Conservation (phyloP, 805 yeast species). For the Candida manassasensis region DNA sequence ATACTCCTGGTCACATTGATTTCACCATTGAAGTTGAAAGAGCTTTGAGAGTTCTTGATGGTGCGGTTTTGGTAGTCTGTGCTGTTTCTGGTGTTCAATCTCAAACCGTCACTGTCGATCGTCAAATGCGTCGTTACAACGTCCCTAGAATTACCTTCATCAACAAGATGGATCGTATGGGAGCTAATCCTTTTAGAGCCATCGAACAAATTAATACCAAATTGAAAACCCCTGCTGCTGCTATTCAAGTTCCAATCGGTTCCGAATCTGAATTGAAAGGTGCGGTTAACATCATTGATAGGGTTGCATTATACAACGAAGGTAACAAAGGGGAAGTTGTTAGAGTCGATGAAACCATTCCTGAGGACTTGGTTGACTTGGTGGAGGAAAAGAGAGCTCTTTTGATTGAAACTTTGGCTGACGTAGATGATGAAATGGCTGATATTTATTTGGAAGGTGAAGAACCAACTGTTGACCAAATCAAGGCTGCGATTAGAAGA, state of each 20-base stretch:
- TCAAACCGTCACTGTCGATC: slow-evolving; percentile 96
- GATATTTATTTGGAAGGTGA: slow-evolving; percentile 87
- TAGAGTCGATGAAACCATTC: slow-evolving; percentile 56
- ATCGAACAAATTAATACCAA: slow-evolving; percentile 86
- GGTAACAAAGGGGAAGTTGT: slow-evolving; percentile 86
- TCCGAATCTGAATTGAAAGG: slow-evolving; percentile 82
- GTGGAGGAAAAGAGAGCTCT: slow-evolving; percentile 86
- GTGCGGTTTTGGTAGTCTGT: slow-evolving; percentile 97
- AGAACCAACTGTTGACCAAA: slow-evolving; percentile 80
- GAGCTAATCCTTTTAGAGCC: slow-evolving; percentile 94
- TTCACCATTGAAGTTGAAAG: slow-evolving; percentile 98
- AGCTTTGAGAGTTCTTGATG: slow-evolving; percentile 95
- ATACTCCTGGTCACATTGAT: slow-evolving; percentile 98
- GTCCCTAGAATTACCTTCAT: slow-evolving; percentile 95
- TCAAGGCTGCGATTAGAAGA: slow-evolving; percentile 85
- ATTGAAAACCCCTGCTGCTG: slow-evolving; percentile 92
- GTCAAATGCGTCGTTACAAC: slow-evolving; percentile 97
- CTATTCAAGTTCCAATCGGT: slow-evolving; percentile 97
- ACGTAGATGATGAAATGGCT: slow-evolving; percentile 96
- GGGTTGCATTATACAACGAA: slow-evolving; percentile 83
- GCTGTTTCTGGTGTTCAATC: slow-evolving; percentile 98
- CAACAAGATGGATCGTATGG: slow-evolving; percentile 99
- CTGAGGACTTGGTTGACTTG: slow-evolving; percentile 71
- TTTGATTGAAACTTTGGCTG: slow-evolving; percentile 92
- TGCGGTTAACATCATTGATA: slow-evolving; percentile 84